phyloP scores from a whole-genome alignment of 139 green algal genomes.

The Gonium pectorale region DNA sequence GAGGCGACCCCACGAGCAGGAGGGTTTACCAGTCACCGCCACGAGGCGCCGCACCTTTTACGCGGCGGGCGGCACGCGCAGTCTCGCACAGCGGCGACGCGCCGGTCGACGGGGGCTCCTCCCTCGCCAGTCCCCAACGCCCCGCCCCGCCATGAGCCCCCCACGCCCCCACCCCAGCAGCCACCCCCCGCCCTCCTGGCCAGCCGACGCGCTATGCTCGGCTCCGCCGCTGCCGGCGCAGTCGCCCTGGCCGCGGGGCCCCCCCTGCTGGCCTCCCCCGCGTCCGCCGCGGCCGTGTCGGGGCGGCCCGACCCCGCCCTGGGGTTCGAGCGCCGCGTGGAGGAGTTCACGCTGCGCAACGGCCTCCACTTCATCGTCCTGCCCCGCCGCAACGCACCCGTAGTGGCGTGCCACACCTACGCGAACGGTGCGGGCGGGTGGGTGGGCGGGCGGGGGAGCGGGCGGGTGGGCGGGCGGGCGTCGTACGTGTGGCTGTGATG shows the following conservation, averaged over 20 bases:
- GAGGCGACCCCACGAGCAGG: no score
- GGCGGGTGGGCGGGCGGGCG: background rate
- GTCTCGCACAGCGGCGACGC: no score
- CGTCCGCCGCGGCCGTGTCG: constrained; percentile 4
- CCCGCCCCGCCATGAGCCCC: no score
- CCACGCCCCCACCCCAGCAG: no score
- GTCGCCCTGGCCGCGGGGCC: background rate
- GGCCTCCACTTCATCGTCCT: constrained; percentile 91
- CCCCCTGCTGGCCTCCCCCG: background rate
- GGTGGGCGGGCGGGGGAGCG: background rate
- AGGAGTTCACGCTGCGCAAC: constrained; percentile 88
- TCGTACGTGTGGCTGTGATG: no score
- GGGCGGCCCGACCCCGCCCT: background rate
- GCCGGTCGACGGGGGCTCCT: no score
- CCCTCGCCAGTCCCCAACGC: no score
- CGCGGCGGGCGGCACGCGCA: no score
- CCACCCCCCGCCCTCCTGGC: background rate
- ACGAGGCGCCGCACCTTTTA: no score
- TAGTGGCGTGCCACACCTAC: constrained; percentile 83
- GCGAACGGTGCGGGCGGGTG: constrained; percentile 53
- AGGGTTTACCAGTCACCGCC: no score
- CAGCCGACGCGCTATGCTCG: background rate
- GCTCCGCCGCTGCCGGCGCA: background rate
- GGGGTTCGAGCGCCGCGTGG: constrained; percentile 69
- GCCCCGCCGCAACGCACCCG: constrained; percentile 72